Percentiles rank a stretch among this genome's conserved stretches.
These are phyloP conservation scores for Malus hybrid DNA, from an alignment of 331 rosid species.

Conservation along the genomic window DNA sequence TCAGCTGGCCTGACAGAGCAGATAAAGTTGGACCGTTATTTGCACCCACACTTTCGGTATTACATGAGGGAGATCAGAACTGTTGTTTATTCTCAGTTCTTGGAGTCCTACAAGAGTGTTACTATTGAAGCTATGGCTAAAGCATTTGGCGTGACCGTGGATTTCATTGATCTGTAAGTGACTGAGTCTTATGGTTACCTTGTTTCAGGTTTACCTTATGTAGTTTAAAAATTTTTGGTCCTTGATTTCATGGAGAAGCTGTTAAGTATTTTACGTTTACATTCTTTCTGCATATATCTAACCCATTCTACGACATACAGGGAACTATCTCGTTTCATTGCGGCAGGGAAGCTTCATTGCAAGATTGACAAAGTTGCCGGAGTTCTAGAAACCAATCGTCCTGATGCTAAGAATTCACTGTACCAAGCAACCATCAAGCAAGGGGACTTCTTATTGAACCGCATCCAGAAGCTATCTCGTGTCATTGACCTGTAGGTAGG, in stretches of 20 bases:
- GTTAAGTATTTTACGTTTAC: not conserved
- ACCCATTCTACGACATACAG: constrained; percentile 33
- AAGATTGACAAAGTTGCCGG: constrained; percentile 97
- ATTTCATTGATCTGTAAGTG: constrained; percentile 89
- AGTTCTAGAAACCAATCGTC: constrained; percentile 87
- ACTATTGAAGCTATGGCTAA: constrained; percentile 96
- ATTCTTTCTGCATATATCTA: not conserved
- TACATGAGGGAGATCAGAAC: constrained; percentile 96
- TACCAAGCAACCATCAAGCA: constrained; percentile 97
- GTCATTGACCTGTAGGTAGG: constrained; percentile 67
- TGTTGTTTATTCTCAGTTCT: constrained; percentile 82
- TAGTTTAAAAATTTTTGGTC: not conserved
- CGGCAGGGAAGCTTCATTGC: constrained; percentile 96
- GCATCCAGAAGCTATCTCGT: constrained; percentile 91
- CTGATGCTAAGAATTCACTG: constrained; percentile 90
- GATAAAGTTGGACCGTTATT: constrained; percentile 84
- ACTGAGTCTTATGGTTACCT: not conserved
- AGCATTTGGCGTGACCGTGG: constrained; percentile 94
- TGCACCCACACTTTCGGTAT: constrained; percentile 87
- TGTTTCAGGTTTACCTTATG: not conserved
- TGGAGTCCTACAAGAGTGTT: constrained; percentile 96
- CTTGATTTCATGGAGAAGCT: not conserved
- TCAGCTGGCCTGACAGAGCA: constrained; percentile 88
- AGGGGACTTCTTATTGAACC: constrained; percentile 87
- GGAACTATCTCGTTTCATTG: constrained; percentile 97